phyloP scores from a whole-genome alignment of 192 early-diverging fungal genomes.

The Nowakowskiella sp. region DNA sequence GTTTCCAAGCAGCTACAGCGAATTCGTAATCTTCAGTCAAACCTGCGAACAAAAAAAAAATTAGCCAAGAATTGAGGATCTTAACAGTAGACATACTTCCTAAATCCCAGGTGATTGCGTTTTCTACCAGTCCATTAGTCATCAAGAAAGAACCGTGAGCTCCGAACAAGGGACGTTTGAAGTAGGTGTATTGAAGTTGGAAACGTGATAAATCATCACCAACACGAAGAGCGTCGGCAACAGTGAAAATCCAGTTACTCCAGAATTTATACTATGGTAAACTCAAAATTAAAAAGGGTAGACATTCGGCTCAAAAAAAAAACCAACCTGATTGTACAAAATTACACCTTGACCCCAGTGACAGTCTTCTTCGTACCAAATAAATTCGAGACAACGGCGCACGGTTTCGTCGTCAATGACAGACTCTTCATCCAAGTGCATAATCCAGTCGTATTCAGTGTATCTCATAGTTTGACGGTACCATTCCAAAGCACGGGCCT shows the following conservation, averaged over 20 bases:
- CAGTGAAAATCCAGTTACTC: slow-evolving; percentile 13
- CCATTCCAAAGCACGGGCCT: slow-evolving; percentile 15
- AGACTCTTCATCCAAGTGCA: slow-evolving; percentile 15
- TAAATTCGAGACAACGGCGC: slow-evolving; percentile 7
- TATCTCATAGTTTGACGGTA: slow-evolving; percentile 6
- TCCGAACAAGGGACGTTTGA: slow-evolving; percentile 6
- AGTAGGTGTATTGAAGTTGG: slow-evolving; percentile 14
- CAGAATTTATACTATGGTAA: slow-evolving; percentile 11
- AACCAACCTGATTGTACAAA: slow-evolving; percentile 15
- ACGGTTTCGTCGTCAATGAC: slow-evolving; percentile 12
- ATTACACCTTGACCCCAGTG: slow-evolving; percentile 11
- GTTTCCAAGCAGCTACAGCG: slow-evolving; percentile 1
- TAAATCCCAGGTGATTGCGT: slow-evolving; percentile 10
- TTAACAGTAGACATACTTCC: too few species aligned
- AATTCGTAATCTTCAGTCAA: slow-evolving; percentile 13
- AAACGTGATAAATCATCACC: slow-evolving; percentile 12
- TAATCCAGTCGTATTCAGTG: slow-evolving; percentile 14
- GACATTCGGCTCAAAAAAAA: too few species aligned
- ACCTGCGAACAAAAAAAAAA: too few species aligned
- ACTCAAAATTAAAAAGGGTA: too few species aligned
- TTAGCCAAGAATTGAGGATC: too few species aligned
- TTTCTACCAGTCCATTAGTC: slow-evolving; percentile 8
- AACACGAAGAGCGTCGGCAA: slow-evolving; percentile 11
- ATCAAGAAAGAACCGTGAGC: slow-evolving; percentile 11
- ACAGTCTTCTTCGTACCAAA: slow-evolving; percentile 9